phyloP scores from a whole-genome alignment of 345 rosid genomes.

The Citrus inodora region DNA sequence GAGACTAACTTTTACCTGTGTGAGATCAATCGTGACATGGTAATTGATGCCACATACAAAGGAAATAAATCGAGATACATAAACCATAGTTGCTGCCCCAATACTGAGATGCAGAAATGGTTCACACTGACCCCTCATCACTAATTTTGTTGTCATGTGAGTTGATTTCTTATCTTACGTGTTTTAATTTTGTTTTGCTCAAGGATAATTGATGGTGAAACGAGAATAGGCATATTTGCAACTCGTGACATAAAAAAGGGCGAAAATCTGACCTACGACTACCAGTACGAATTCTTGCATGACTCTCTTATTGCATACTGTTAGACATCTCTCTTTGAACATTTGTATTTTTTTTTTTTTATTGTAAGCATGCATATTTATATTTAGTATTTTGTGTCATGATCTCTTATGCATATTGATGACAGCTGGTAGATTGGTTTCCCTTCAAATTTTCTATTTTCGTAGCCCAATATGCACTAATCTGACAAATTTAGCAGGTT shows the following conservation, averaged over 20 bases:
- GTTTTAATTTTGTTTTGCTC: conserved; percentile 8
- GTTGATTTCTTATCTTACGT: conserved; percentile 6
- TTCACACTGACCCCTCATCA: conserved; percentile 30
- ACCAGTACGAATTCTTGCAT: conserved; percentile 60
- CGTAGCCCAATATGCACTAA: conserved; percentile 14
- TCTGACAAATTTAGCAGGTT: conserved; percentile 77
- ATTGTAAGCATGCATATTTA: conserved; percentile 4
- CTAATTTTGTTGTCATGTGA: conserved; percentile 7
- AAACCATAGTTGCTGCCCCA: conserved; percentile 92
- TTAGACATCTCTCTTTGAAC: conserved; percentile 10
- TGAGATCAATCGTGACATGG: conserved; percentile 89
- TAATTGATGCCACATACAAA: conserved; percentile 93
- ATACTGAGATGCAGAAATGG: conserved; percentile 99
- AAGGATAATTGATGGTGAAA: conserved; percentile 98
- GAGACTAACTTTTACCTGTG: conserved; percentile 92
- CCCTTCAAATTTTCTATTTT: neutral
- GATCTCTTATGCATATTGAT: neutral
- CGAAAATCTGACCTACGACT: conserved; percentile 92
- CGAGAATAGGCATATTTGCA: conserved; percentile 92
- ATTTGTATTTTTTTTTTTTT: neutral
- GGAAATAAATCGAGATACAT: conserved; percentile 96
- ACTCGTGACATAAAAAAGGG: conserved; percentile 69
- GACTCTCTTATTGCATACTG: conserved; percentile 8
- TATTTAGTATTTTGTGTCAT: neutral
- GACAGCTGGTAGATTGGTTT: neutral